Evolutionary conservation across 169 alveolate species (phyloP).

Genomic region (Eimeria tenella): DNA sequence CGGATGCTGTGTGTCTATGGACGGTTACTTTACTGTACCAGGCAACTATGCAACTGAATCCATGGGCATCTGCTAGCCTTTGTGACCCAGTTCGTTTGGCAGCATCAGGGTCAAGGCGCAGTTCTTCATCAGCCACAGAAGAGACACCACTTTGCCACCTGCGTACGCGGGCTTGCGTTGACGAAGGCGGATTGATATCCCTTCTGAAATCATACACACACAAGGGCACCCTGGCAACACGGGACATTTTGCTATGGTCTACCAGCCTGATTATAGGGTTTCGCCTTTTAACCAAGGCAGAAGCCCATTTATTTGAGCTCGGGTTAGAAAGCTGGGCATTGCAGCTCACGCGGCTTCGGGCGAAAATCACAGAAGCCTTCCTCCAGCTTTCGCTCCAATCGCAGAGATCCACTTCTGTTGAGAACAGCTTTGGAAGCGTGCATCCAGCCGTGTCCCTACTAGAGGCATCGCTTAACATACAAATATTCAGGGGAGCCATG

Average conservation of each 20-base stretch:
- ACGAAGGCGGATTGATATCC: neutral
- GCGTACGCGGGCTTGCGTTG: neutral
- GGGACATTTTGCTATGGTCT: slow-evolving; percentile 47
- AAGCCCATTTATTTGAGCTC: slow-evolving; percentile 62
- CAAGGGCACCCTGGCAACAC: neutral
- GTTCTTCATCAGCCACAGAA: neutral
- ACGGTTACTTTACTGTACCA: neutral
- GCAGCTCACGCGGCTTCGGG: slow-evolving; percentile 43
- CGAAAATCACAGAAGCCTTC: slow-evolving; percentile 50
- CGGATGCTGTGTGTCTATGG: neutral
- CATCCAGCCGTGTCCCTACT: slow-evolving; percentile 66
- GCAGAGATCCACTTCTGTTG: neutral
- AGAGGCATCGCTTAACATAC: slow-evolving; percentile 69
- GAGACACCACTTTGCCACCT: neutral
- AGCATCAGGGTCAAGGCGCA: neutral
- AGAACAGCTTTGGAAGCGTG: neutral
- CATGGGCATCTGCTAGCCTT: slow-evolving; percentile 61
- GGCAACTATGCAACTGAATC: neutral
- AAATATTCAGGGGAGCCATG: slow-evolving; percentile 48
- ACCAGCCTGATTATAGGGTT: slow-evolving; percentile 54
- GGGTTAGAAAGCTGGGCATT: slow-evolving; percentile 68
- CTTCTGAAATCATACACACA: slow-evolving; percentile 9
- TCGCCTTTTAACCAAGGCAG: slow-evolving; percentile 12
- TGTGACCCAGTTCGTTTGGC: slow-evolving; percentile 50
- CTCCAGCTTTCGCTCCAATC: slow-evolving; percentile 29